phyloP scores from a whole-genome alignment of 108 stramenopile species.

The Nitzschia putrida region DNA sequence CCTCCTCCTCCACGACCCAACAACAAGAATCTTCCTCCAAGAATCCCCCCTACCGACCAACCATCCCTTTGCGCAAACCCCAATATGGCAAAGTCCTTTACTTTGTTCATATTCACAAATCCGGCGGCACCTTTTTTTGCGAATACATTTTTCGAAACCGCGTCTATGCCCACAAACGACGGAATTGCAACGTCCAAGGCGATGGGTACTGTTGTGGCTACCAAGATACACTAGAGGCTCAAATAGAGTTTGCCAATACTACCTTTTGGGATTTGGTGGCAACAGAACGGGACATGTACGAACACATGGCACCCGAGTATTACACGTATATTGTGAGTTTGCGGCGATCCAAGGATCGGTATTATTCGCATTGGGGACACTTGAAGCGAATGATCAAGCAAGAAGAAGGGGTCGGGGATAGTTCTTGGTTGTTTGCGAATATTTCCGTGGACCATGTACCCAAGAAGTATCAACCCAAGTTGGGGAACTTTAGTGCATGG shows the following conservation, averaged over 20 bases:
- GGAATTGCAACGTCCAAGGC: constrained; percentile 41
- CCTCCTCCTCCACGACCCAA: no score
- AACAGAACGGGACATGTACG: constrained; percentile 38
- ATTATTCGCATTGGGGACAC: constrained; percentile 44
- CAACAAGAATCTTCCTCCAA: no score
- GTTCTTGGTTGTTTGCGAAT: constrained; percentile 18
- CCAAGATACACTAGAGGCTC: constrained; percentile 11
- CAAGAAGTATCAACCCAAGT: background rate
- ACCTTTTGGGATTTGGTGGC: constrained; percentile 40
- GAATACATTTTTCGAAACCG: constrained; percentile 10
- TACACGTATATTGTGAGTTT: constrained; percentile 42
- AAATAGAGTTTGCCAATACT: constrained; percentile 15
- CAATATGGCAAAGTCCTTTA: constrained; percentile 22
- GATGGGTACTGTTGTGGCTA: constrained; percentile 39
- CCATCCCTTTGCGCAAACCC: background rate
- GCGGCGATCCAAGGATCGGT: constrained; percentile 26
- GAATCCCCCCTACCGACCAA: constrained; percentile 4
- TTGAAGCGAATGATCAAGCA: constrained; percentile 8
- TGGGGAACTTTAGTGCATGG: constrained; percentile 21
- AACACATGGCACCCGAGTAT: constrained; percentile 18
- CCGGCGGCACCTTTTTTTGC: constrained; percentile 33
- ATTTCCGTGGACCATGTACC: background rate
- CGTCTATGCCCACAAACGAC: constrained; percentile 3
- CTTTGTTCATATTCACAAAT: constrained; percentile 47
- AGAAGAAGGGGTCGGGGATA: constrained; percentile 1